Evolutionary conservation across 805 yeast species (phyloP), one percentile per base, ranked within the genome.

Genomic region (Nakazawaea holstii): DNA sequence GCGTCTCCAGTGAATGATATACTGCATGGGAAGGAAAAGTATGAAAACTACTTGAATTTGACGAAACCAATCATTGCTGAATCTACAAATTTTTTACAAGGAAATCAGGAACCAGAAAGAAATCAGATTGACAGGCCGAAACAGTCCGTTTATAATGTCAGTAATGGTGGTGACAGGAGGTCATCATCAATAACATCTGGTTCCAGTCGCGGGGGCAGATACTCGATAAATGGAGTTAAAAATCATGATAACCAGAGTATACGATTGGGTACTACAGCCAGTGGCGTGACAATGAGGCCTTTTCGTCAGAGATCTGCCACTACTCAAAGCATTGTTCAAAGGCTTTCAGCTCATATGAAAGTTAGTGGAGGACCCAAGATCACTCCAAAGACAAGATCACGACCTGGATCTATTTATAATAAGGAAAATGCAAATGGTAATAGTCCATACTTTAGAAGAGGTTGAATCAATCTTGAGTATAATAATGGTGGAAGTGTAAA

Each of bases 161-260:
- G 8, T 35, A 14, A 7, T 29, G 8, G 29, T 24, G 15, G 10
- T 8, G 32, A 30, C 15, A 20, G 26, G 9, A 41, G 49, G 26
- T 30, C 49, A 14, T 30, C 43, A 36, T 44, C 49, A 3, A 15
- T 46, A n/a, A 36, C 44, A 28, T 48, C 48, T 8, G 48, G 44
- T 5, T 29, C 44, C 7, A 40, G 33, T 29, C 24, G 5, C 24
- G 41, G 33, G 24, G 13, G 20, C 15, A 35, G 24, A 35, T 14
- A 13, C 11, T 28, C 41, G n/a, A 11, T 17, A 13, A 24, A n/a
- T n/a, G 10, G 32, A 26, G 33, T 13, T 6, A 39, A 28, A 9
- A n/a, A 28, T 27, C 15, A 39, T 20, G 13, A 26, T n/a, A 8
- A 27, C 20, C 13, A 14, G 13, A 15, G 30, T 13, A 41, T 33